Evolutionary conservation across 345 rosid genomes (phyloP).

Genomic region (Euphorbia pulcherrima): DNA sequence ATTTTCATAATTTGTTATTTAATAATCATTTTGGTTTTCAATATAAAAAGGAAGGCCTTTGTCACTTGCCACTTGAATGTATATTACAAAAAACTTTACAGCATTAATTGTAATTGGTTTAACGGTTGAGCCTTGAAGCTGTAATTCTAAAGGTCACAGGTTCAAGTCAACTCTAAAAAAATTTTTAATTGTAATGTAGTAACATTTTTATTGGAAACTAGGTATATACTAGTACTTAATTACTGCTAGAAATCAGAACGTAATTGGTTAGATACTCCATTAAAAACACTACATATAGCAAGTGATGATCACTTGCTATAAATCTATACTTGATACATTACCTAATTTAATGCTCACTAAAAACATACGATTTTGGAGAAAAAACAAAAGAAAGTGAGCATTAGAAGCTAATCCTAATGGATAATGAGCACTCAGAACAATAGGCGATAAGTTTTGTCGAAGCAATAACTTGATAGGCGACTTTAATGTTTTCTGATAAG

Average conservation of each 20-base stretch:
- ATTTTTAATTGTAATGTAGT: too few relatives aligned
- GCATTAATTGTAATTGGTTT: too few relatives aligned
- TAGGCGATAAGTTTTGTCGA: background rate
- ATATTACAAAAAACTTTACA: too few relatives aligned
- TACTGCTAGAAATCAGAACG: background rate
- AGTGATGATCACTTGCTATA: background rate
- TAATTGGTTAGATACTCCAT: background rate
- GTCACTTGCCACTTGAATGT: too few relatives aligned
- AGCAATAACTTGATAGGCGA: slow-evolving; percentile 21
- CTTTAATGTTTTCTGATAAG: background rate
- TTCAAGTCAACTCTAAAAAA: too few relatives aligned
- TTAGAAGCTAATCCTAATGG: background rate
- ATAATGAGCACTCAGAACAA: slow-evolving; percentile 18
- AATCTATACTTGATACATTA: slow-evolving; percentile 4
- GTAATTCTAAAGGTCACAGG: too few relatives aligned
- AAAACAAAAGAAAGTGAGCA: background rate
- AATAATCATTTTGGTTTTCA: too few relatives aligned
- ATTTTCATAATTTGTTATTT: too few relatives aligned
- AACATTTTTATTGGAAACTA: too few relatives aligned
- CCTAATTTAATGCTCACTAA: background rate
- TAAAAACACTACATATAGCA: too few relatives aligned
- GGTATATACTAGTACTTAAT: slow-evolving; percentile 4
- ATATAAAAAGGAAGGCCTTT: too few relatives aligned
- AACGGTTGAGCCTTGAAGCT: too few relatives aligned
- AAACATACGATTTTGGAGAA: background rate